These are phyloP conservation scores for Mycena galopus DNA, from an alignment of 768 basidiomycete species.

Conservation along the genomic window DNA sequence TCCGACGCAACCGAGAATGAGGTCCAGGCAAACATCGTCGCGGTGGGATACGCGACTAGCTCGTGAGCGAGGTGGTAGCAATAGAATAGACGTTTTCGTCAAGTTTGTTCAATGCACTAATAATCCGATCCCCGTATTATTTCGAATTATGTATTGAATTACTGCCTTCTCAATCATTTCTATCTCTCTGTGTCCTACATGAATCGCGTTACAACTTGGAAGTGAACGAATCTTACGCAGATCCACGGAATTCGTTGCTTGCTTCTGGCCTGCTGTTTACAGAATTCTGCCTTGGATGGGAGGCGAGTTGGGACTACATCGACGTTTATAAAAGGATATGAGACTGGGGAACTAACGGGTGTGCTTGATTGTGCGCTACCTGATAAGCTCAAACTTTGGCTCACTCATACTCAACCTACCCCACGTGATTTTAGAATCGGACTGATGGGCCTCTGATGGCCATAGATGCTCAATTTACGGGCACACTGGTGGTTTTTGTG, in stretches of 20 bases:
- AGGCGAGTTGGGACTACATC: no score
- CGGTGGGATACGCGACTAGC: slow-evolving; percentile 1
- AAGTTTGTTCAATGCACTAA: neutral
- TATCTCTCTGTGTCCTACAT: neutral
- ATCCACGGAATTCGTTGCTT: neutral
- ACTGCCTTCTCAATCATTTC: neutral
- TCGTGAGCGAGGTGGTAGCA: neutral
- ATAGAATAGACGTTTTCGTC: neutral
- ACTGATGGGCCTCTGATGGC: no score
- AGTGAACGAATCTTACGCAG: neutral
- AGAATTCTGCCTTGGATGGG: no score
- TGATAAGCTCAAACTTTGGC: no score
- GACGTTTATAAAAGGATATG: no score
- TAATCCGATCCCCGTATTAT: neutral
- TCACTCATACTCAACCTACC: no score
- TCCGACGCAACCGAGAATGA: slow-evolving; percentile 7
- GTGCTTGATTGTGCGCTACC: no score
- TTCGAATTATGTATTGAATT: neutral
- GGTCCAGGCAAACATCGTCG: slow-evolving; percentile 5
- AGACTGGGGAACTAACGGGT: no score
- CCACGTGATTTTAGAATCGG: no score
- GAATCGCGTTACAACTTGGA: slow-evolving; percentile 1
- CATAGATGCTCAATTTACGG: no score
- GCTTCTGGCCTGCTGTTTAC: neutral
- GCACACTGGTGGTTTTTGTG: no score